Conservation (phyloP, 257 asterid species). For the Solanum sitiens region DNA sequence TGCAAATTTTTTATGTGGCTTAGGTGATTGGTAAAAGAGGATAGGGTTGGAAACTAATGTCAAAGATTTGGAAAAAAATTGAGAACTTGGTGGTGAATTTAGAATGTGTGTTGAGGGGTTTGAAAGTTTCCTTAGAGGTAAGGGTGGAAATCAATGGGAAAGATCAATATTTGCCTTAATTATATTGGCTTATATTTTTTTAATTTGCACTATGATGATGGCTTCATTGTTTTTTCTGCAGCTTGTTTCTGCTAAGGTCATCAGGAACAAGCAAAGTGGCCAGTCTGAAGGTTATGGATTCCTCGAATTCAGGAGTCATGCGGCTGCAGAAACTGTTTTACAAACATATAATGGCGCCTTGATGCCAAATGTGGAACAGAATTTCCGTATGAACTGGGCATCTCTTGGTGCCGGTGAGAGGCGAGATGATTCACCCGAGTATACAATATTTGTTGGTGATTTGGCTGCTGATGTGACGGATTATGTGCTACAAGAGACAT, state of each 20-base stretch:
- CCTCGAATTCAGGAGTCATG: constrained; percentile 59
- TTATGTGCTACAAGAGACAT: constrained; percentile 56
- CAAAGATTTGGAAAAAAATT: not conserved
- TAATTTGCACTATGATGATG: not conserved
- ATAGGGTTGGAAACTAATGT: not conserved
- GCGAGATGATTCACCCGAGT: constrained; percentile 73
- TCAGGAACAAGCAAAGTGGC: constrained; percentile 59
- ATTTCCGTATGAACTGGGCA: constrained; percentile 78
- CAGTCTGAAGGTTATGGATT: constrained; percentile 90
- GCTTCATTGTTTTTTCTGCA: constrained; percentile 8
- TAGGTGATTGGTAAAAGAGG: not conserved
- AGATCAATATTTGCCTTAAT: not conserved
- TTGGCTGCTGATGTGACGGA: constrained; percentile 86
- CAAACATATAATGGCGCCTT: constrained; percentile 53
- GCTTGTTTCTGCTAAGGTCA: constrained; percentile 61
- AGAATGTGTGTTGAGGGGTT: not conserved
- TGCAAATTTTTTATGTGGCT: not conserved
- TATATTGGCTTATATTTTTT: not conserved
- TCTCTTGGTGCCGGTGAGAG: constrained; percentile 69
- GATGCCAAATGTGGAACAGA: constrained; percentile 64
- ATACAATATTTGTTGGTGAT: constrained; percentile 80
- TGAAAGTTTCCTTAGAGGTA: not conserved
- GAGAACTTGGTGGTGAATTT: not conserved
- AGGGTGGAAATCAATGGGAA: not conserved
- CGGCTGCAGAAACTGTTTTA: constrained; percentile 54